Evolutionary conservation across 2,329 filamentous ascomycete genomes (phyloP), one percentile per base, ranked within the genome.

Genomic region (Talaromyces sp.): DNA sequence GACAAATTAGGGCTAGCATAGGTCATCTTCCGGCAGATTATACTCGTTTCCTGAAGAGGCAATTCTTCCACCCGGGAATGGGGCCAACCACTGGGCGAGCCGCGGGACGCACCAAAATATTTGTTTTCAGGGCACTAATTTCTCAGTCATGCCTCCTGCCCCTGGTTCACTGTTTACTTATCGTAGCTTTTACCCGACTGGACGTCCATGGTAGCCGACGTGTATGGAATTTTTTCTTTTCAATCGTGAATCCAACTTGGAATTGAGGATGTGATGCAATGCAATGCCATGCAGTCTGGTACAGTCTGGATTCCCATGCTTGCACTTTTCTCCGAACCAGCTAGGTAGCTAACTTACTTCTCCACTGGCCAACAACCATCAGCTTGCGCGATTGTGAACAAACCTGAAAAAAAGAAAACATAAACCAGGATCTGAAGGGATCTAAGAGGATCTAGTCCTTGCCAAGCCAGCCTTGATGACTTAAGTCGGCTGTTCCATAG

Each of bases 1-100:
- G 16, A 25, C 25, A 39, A 25, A 35, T 21, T 60, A 60, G 58
- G 58, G 58, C 58, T 60, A 37, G 18, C n/a, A 59, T 39, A 39
- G 57, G 23, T 37, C 18, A 23, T n/a, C 48, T 52, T 35, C 28
- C 5, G 11, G 28, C 9, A 21, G 28, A 54, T 21, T 54, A n/a
- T 33, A 35, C n/a, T 33, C 21, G 9, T 52, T 33, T 40, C 44
- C 58, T 25, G 18, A 40, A 18, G 23, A n/a, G 33, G 58, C 14
- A 60, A 40, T 33, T 31, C 21, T 60, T 54, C 50, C 31, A 25
- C 37, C 21, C 21, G 0, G 11, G 9, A 35, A 60, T 23, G 58
- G 33, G 58, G 33, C 58, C 23, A 28, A 16, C 14, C 31, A 50
- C 31, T 18, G 1, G 18, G 3, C 28, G 18, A 59, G 42, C 42